Conservation (phyloP, 169 alveolate genomes). For the Cryptosporidium ubiquitum region DNA sequence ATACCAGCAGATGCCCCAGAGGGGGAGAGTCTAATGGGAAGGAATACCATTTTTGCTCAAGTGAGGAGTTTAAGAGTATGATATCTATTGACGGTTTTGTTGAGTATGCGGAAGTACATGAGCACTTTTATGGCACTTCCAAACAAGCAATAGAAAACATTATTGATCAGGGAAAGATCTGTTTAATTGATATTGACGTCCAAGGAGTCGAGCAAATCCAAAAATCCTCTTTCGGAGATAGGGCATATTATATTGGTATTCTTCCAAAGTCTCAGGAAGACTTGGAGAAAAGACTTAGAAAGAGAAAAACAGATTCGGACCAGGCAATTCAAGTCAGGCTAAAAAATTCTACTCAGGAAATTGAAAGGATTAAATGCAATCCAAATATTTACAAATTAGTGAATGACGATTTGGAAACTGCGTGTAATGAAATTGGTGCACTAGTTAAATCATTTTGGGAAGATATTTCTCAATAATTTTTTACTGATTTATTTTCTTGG, state of each 20-base stretch:
- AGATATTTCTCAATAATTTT: slow-evolving; percentile 10
- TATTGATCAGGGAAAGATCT: slow-evolving; percentile 75
- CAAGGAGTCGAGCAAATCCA: slow-evolving; percentile 80
- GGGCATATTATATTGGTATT: slow-evolving; percentile 75
- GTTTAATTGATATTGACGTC: slow-evolving; percentile 81
- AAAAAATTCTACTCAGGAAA: slow-evolving; percentile 18
- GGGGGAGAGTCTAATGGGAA: slow-evolving; percentile 83
- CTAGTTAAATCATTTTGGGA: slow-evolving; percentile 25
- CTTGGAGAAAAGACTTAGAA: slow-evolving; percentile 79
- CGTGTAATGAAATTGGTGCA: not conserved
- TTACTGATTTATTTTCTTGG: not conserved
- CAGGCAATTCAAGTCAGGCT: slow-evolving; percentile 42
- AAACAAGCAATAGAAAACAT: slow-evolving; percentile 76
- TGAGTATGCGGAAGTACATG: slow-evolving; percentile 80
- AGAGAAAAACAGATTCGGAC: slow-evolving; percentile 76
- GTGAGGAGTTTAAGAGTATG: slow-evolving; percentile 78
- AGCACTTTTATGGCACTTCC: slow-evolving; percentile 81
- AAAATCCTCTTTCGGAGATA: slow-evolving; percentile 45
- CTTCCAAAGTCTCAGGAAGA: slow-evolving; percentile 76
- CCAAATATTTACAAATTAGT: not conserved
- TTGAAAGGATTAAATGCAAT: slow-evolving; percentile 27
- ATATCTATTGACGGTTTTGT: slow-evolving; percentile 75
- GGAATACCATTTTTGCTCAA: slow-evolving; percentile 81
- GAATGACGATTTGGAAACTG: slow-evolving; percentile 40
- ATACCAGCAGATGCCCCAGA: slow-evolving; percentile 84